These are phyloP conservation scores for Forsythia viridissima DNA, from an alignment of 257 asterid species.

Conservation along the genomic window DNA sequence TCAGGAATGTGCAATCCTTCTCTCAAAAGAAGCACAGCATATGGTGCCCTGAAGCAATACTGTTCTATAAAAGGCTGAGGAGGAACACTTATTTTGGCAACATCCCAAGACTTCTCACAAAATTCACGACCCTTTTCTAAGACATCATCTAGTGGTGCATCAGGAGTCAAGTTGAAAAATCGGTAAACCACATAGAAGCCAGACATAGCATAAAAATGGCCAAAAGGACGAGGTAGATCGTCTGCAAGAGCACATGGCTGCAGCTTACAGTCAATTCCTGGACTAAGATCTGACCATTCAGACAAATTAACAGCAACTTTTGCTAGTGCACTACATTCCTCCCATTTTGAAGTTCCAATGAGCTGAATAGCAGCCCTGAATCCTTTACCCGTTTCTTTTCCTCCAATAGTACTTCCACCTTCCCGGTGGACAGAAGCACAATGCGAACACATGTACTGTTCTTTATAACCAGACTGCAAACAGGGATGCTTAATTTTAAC, in stretches of 20 bases:
- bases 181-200: conserved; percentile 89
- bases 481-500: conserved; percentile 86
- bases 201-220: conserved; percentile 89
- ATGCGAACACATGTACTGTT: conserved; percentile 60
- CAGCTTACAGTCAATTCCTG: conserved; percentile 70
- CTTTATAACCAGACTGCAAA: conserved; percentile 81
- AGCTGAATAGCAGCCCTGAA: conserved; percentile 59
- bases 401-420: conserved; percentile 51
- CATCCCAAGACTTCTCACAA: conserved; percentile 73
- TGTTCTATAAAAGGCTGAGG: conserved; percentile 98
- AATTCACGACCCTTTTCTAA: conserved; percentile 78
- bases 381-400: conserved; percentile 40
- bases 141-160: conserved; percentile 68
- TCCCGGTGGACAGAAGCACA: conserved; percentile 54
- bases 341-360: conserved; percentile 88
- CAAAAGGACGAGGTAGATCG: conserved; percentile 75
- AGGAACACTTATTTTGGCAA: conserved; percentile 73
- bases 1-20: conserved; percentile 93
- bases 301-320: conserved; percentile 75
- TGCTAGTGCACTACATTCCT: conserved; percentile 79
- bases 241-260: conserved; percentile 86
- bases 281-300: conserved; percentile 67
- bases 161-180: conserved; percentile 67
- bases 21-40: conserved; percentile 71
- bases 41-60: conserved; percentile 96